phyloP scores from a whole-genome alignment of 768 basidiomycete genomes.

The Leccinellum rugosiceps region DNA sequence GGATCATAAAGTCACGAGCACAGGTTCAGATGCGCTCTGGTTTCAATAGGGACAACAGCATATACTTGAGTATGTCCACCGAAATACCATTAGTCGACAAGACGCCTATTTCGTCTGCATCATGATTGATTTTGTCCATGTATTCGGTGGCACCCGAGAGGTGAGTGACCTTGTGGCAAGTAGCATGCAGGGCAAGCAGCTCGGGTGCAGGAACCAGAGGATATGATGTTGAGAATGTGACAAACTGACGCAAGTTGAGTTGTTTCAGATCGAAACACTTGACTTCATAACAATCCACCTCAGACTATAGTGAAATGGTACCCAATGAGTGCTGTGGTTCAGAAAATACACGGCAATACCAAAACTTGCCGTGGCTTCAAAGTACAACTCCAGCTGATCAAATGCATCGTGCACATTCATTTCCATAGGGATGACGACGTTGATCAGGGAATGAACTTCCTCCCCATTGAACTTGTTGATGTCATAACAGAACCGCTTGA shows the following conservation, averaged over 20 bases:
- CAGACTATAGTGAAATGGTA: neutral
- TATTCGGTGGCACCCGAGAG: conserved; percentile 20
- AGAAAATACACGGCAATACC: neutral
- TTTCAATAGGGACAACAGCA: neutral
- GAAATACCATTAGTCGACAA: conserved; percentile 4
- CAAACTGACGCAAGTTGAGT: neutral
- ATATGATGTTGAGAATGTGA: too few relatives aligned
- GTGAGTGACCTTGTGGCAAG: conserved; percentile 24
- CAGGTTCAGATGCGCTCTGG: too few relatives aligned
- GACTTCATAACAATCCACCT: conserved; percentile 4
- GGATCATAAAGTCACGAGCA: too few relatives aligned
- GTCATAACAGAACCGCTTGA: conserved; percentile 3
- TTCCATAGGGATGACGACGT: conserved; percentile 4
- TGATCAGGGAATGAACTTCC: conserved; percentile 5
- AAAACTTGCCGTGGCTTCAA: conserved; percentile 7
- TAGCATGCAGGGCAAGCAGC: conserved; percentile 17
- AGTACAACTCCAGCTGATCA: conserved; percentile 4
- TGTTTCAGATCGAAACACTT: neutral
- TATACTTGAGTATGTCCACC: neutral
- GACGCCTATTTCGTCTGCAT: conserved; percentile 2
- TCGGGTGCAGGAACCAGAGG: conserved; percentile 8
- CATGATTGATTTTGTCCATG: conserved; percentile 10
- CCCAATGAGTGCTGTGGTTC: neutral
- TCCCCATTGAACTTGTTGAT: neutral
- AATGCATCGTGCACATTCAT: neutral